phyloP scores from a whole-genome alignment of 75 land plant genomes.

The Larix kaempferi region DNA sequence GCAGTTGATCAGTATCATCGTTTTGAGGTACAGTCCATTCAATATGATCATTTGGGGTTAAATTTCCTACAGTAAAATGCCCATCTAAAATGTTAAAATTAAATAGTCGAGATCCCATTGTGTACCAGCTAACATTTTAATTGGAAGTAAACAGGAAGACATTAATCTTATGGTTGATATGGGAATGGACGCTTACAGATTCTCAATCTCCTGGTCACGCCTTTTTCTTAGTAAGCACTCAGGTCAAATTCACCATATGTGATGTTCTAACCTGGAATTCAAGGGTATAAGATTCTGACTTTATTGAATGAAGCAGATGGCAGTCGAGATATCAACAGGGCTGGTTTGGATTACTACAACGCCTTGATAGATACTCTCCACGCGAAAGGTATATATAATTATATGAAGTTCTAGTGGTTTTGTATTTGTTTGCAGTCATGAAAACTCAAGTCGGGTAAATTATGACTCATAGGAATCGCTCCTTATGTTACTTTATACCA shows the following conservation, averaged over 20 bases:
- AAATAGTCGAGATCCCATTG: too few species aligned
- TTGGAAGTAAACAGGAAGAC: slow-evolving; percentile 15
- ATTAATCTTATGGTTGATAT: slow-evolving; percentile 21
- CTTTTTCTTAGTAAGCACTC: slow-evolving; percentile 28
- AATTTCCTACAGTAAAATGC: background rate
- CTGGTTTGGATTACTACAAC: slow-evolving; percentile 38
- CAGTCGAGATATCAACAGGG: slow-evolving; percentile 27
- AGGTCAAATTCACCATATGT: background rate
- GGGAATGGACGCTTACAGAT: slow-evolving; percentile 37
- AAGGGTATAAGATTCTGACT: background rate
- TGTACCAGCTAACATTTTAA: background rate
- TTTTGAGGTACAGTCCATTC: slow-evolving; percentile 22
- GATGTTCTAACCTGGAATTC: too few species aligned
- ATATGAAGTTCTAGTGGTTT: background rate
- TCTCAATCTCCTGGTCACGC: slow-evolving; percentile 44
- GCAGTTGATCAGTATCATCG: slow-evolving; percentile 75
- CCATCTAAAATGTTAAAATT: too few species aligned
- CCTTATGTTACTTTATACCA: slow-evolving; percentile 62
- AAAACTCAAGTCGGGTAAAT: background rate
- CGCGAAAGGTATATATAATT: slow-evolving; percentile 21
- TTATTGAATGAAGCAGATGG: slow-evolving; percentile 4
- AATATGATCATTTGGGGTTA: background rate
- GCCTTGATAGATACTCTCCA: slow-evolving; percentile 34
- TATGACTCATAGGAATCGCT: slow-evolving; percentile 31
- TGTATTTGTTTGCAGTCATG: background rate